A percentile compares a stretch with the other conserved stretches of the same genome.
These are phyloP conservation scores for Tubosaeta brunneosetosa DNA, from an alignment of 768 basidiomycete genomes.

Conservation along the genomic window DNA sequence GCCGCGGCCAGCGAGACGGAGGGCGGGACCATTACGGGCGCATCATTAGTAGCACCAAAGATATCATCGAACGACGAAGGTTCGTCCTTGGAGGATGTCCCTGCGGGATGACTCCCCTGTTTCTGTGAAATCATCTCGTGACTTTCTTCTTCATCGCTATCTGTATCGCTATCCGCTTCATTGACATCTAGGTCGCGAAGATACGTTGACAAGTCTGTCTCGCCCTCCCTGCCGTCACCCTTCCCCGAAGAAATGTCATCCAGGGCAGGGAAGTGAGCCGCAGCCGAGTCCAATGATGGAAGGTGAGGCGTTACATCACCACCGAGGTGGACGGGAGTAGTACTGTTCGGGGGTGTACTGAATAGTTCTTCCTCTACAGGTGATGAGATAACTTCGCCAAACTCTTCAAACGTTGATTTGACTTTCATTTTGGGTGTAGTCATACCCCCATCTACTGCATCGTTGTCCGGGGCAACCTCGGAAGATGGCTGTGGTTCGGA, in stretches of 20 bases:
- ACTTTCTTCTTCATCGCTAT: slow-evolving; percentile 42
- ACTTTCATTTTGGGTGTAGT: slow-evolving; percentile 18
- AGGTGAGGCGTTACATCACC: slow-evolving; percentile 14
- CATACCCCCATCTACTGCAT: slow-evolving; percentile 17
- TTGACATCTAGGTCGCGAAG: slow-evolving; percentile 56
- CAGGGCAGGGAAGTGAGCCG: slow-evolving; percentile 36
- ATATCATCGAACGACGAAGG: slow-evolving; percentile 51
- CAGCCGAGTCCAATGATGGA: slow-evolving; percentile 24
- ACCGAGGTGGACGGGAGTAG: slow-evolving; percentile 20
- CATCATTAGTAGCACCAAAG: slow-evolving; percentile 36
- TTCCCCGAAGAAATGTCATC: slow-evolving; percentile 24
- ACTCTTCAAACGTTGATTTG: slow-evolving; percentile 11
- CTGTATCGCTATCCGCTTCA: slow-evolving; percentile 51
- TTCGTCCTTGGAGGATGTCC: slow-evolving; percentile 14
- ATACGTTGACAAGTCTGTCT: slow-evolving; percentile 50
- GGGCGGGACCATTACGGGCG: slow-evolving; percentile 17
- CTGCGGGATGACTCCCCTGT: slow-evolving; percentile 15
- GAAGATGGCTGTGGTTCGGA: slow-evolving; percentile 5
- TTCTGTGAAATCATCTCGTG: slow-evolving; percentile 25
- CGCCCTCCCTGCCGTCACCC: slow-evolving; percentile 30
- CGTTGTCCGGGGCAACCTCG: slow-evolving; percentile 20
- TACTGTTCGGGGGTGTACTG: slow-evolving; percentile 53
- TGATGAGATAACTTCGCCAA: slow-evolving; percentile 22
- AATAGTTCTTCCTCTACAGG: slow-evolving; percentile 51
- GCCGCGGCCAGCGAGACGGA: slow-evolving; percentile 15